These are phyloP conservation scores for Fagus crenata DNA, from an alignment of 306 rosid genomes.

Conservation along the genomic window DNA sequence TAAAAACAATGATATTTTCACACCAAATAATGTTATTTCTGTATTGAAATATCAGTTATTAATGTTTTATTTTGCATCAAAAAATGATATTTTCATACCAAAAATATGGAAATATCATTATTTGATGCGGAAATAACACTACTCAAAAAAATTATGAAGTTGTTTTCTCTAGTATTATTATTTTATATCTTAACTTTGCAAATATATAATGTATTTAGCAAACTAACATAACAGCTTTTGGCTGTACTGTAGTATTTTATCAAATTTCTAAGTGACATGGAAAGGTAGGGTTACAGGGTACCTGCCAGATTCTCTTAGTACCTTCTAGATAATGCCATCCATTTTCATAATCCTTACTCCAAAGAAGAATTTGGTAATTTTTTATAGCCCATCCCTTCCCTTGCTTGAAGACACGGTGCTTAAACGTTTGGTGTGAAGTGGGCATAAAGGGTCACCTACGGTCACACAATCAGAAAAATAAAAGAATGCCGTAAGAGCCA, in stretches of 20 bases:
- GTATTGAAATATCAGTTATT: too few relatives aligned
- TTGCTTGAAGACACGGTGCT: not conserved
- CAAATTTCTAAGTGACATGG: not conserved
- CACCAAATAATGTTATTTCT: too few relatives aligned
- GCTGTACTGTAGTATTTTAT: not conserved
- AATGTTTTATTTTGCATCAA: too few relatives aligned
- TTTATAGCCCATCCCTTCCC: not conserved
- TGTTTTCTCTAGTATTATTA: too few relatives aligned
- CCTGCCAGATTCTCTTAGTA: not conserved
- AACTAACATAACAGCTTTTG: not conserved
- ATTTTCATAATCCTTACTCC: not conserved
- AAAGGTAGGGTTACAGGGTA: not conserved
- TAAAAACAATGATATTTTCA: too few relatives aligned
- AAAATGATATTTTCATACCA: too few relatives aligned
- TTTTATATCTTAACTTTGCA: too few relatives aligned
- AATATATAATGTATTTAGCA: not conserved
- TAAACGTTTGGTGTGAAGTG: conserved; percentile 38
- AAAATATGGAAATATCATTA: too few relatives aligned
- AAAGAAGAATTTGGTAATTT: not conserved
- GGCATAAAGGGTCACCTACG: conserved; percentile 22
- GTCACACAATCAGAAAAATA: not conserved
- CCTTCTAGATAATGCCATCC: not conserved
- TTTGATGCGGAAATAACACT: too few relatives aligned
- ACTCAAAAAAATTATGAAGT: too few relatives aligned
- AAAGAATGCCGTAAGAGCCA: conserved; percentile 32